phyloP scores from a whole-genome alignment of 225 moss, liverwort and hornwort species.

The Takakia lepidozioides region DNA sequence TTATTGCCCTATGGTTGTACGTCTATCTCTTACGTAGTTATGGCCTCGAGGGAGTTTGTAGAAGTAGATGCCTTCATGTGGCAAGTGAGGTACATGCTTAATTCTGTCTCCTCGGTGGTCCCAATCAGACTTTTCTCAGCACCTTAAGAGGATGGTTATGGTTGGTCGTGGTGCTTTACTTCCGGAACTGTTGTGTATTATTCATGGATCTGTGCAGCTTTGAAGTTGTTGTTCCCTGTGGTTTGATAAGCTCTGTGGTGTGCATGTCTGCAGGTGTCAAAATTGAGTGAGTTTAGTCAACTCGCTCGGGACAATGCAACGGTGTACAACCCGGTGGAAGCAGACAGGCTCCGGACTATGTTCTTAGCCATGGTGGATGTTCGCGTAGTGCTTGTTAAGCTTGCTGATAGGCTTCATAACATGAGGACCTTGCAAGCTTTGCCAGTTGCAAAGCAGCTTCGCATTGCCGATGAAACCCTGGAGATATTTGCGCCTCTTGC shows the following conservation, averaged over 20 bases:
- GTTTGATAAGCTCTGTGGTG: not conserved
- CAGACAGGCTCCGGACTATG: slow-evolving; percentile 73
- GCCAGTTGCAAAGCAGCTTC: slow-evolving; percentile 44
- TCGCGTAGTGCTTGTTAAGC: slow-evolving; percentile 82
- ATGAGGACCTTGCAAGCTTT: slow-evolving; percentile 72
- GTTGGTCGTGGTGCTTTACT: no score
- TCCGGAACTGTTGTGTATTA: no score
- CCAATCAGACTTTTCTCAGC: no score
- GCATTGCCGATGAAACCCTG: slow-evolving; percentile 71
- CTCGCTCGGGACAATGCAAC: slow-evolving; percentile 65
- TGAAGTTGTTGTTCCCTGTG: no score
- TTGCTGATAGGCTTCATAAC: slow-evolving; percentile 86
- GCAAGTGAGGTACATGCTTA: no score
- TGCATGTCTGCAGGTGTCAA: slow-evolving; percentile 54
- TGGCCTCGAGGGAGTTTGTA: no score
- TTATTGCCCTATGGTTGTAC: no score
- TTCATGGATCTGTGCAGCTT: no score
- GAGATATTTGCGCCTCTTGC: slow-evolving; percentile 83
- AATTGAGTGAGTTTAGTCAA: slow-evolving; percentile 70
- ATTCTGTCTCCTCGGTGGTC: no score
- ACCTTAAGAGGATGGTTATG: no score
- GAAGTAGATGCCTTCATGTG: no score
- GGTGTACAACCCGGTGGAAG: slow-evolving; percentile 54
- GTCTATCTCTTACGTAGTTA: no score
- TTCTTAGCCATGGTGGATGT: slow-evolving; percentile 90